Evolutionary conservation across 805 yeast species (phyloP).

Genomic region (Hanseniaspora valbyensis): DNA sequence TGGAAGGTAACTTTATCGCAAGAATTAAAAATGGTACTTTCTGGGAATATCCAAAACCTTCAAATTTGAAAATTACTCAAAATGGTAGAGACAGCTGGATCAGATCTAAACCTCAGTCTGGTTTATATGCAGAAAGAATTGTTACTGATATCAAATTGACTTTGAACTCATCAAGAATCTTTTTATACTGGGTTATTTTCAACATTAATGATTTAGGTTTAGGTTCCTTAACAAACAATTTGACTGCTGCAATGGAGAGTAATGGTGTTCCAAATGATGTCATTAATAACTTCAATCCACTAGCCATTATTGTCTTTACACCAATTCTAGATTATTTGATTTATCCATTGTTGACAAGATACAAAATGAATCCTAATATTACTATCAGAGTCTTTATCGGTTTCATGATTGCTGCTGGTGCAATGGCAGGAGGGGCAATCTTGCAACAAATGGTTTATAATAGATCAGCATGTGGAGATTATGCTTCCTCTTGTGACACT

Average conservation of each 20-base stretch:
- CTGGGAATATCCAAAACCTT: conserved; percentile 36
- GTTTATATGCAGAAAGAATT: conserved; percentile 32
- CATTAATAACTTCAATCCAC: conserved; percentile 63
- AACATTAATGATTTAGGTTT: conserved; percentile 22
- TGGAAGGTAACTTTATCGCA: conserved; percentile 34
- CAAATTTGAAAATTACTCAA: conserved; percentile 7
- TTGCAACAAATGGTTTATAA: conserved; percentile 58
- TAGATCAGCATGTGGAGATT: conserved; percentile 63
- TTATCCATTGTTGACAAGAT: conserved; percentile 42
- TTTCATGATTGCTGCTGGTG: conserved; percentile 49
- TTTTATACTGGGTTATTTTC: conserved; percentile 33
- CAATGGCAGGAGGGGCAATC: conserved; percentile 69
- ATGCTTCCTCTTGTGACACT: conserved; percentile 46
- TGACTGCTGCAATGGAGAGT: conserved; percentile 15
- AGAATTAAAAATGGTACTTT: conserved; percentile 34
- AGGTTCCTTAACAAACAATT: conserved; percentile 16
- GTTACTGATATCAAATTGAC: conserved; percentile 38
- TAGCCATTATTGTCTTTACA: conserved; percentile 64
- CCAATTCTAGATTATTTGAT: conserved; percentile 56
- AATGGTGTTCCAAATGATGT: conserved; percentile 71
- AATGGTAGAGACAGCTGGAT: conserved; percentile 16
- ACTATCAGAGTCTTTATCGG: conserved; percentile 63
- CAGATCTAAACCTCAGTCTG: conserved; percentile 22
- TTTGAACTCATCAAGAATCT: conserved; percentile 36
- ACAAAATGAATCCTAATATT: conserved; percentile 44